Conservation (phyloP, 2,329 filamentous ascomycete species). For the Orbilia brochopaga region DNA sequence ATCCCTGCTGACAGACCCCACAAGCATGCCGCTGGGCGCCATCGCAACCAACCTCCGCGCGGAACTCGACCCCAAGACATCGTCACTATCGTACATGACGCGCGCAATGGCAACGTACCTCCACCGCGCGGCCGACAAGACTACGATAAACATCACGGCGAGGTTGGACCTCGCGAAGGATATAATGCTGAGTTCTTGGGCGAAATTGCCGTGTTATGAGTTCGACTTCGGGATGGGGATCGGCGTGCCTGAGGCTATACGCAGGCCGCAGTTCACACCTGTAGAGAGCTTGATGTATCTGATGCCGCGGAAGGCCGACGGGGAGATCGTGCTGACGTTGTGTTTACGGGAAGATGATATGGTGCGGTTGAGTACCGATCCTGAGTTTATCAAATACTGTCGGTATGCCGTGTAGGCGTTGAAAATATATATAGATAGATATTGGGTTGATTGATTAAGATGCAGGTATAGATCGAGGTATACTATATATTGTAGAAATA, state of each 20-base stretch:
- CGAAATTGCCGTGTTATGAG: conserved; percentile 60
- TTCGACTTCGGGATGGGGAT: conserved; percentile 62
- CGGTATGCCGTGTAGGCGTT: conserved; percentile 57
- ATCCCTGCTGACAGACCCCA: conserved; percentile 53
- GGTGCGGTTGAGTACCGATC: conserved; percentile 59
- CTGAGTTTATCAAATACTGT: conserved; percentile 59
- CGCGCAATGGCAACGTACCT: conserved; percentile 60
- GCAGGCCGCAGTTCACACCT: conserved; percentile 61
- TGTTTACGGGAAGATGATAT: conserved; percentile 63
- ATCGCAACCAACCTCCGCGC: conserved; percentile 59
- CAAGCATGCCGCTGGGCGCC: conserved; percentile 56
- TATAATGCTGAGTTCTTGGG: conserved; percentile 66
- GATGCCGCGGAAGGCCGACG: conserved; percentile 60
- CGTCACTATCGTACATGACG: conserved; percentile 57
- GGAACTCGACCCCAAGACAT: conserved; percentile 57
- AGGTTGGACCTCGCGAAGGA: conserved; percentile 59
- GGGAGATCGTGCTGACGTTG: conserved; percentile 60
- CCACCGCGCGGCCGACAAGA: conserved; percentile 57
- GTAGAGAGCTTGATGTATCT: conserved; percentile 63
- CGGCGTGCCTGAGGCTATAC: conserved; percentile 61
- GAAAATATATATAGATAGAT: background rate
- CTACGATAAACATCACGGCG: conserved; percentile 56
- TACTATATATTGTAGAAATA: too few species aligned
- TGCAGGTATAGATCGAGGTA: too few species aligned
- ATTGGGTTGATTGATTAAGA: background rate